Base-by-base conservation (phyloP, 371 early-diverging fungal species). In the Lichtheimia corymbifera region DNA sequence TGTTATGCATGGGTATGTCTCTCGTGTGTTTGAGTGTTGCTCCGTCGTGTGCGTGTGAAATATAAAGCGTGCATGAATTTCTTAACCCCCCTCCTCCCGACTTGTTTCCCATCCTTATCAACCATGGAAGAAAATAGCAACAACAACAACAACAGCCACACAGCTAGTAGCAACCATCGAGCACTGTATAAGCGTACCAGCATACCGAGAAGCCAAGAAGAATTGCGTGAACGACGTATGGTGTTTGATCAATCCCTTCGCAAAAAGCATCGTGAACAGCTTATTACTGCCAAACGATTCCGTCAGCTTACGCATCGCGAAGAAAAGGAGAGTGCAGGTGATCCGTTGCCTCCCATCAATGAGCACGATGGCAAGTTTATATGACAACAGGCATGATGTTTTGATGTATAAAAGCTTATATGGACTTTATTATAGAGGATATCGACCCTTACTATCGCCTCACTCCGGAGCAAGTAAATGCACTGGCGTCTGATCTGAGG, bases 281-380 rank as follows among this genome's bases (percentile, higher is more conserved):
- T 83, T 15, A 76, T 83, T 63, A 80, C 77, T 18, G 77, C 81
- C 11, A 83, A 83, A 53, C 68, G 84, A 24, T 80, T 75, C 53
- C 80, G 80, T 43, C 71, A 80, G 52, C 59, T 80, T 42, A 69
- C 72, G 13, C 60, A 59, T 12, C 61, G 61, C n/a, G 72, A 72
- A 53, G 63, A 63, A 27, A 49, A 60, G 28, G 62, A 63, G 42
- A 66, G 64, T 45, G 58, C 60, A 3, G 62, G 59, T 22, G 66
- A 64, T 40, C 61, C 60, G 55, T 45, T 66, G 50, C 67, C 67
- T 17, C 47, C 66, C 17, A 22, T 73, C 18, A 59, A 63, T 17
- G 66, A 63, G 25, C 78, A 80, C 52, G 64, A 67, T 58, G 54
- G 65, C 59, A 64, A 53, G 49, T 11, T 20, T 30, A 55, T 17